Evolutionary conservation across 345 rosid genomes (phyloP), one percentile per base, ranked within the genome.

Genomic region (Cochlearia excelsa): DNA sequence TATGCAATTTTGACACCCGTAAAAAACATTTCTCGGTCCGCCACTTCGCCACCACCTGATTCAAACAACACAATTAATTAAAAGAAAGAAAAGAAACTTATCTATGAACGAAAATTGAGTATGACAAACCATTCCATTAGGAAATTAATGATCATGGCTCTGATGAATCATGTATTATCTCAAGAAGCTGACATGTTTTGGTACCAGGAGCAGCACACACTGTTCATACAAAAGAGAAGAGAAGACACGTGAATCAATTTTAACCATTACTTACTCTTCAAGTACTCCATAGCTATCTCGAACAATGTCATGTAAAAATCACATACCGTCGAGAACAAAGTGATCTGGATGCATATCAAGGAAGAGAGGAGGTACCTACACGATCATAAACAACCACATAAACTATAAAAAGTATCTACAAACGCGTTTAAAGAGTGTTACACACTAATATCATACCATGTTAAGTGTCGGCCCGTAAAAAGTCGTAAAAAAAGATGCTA

Each of bases 131-230:
- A 87, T 78, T 79, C 95, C 96, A 51, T 74, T 68, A 56, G 96
- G 92, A 44, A 93, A 72, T 16, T 16, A 16, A 16, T 30, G 76
- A 67, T 76, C 87, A 90, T 59, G 81, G 75, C 76, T 79, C 69
- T 53, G 78, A 65, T 47, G 90, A 80, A 35, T 80, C 83, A 66
- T 89, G 84, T 27, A 93, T 81, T 52, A 89, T 81, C 74, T 89
- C 96, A 64, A 93, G 96, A 66, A 93, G 72, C 74, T 93, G 96
- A 72, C 89, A 93, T 63, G 99, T 89, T 66, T 93, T 93, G 61
- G 97, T 87, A 69, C 99, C 99, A 46, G 97, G 99, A 28, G 95
- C 99, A 41, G 99, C 96, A 69, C 96, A 93, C 94, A 93, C 99
- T 93, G 73, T 55, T 41, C 45, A 67, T 30, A 57, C 59, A 40